Evolutionary conservation across 352 stramenopile genomes (phyloP), one percentile per base, ranked within the genome.

Genomic region (Pythium periplocum): DNA sequence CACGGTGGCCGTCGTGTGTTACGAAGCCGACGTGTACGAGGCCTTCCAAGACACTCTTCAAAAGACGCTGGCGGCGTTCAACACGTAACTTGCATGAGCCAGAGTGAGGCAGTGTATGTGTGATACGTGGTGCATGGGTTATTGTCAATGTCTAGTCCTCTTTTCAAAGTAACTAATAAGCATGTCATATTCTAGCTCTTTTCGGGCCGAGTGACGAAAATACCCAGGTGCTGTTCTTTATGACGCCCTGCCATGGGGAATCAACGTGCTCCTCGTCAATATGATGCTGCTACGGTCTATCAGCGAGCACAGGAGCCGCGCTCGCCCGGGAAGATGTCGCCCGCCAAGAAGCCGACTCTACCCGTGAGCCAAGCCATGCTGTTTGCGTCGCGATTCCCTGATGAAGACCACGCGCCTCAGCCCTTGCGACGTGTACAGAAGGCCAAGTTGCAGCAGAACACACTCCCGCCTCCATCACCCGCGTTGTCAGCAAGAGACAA

Each of bases 401-500:
- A 64, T 43, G 57, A 64, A 10, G 57, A 64, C 31, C 50, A 64
- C 39, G 7, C 45, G 0, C 55, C 51, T 26, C 45, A 58, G 2
- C 51, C 57, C 26, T 33, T 45, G 4, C 50, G 57, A 9, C 57
- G 57, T 26, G 50, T 64, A 2, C 57, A 55, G 17, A 41, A 47
- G 2, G 40, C 57, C 45, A 64, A 51, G 40, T 37, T 64, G 11
- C 50, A 81, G 35, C 61, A 69, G 2, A 68, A 69, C 4, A 56
- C 73, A 40, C 60, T 56, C 9, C 48, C 45, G 4, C 61, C 66
- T 26, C 61, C 50, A 34, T 59, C 55, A 36, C 53, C 56, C 5
- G 49, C 42, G 4, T 26, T 32, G 33, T 17, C 31, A 43, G n/a
- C 53, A 26, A 26, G 17, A 26, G 17, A 26, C 17, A 26, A 26